Base-by-base conservation (phyloP, 768 basidiomycete genomes). In the Russula emetica region DNA sequence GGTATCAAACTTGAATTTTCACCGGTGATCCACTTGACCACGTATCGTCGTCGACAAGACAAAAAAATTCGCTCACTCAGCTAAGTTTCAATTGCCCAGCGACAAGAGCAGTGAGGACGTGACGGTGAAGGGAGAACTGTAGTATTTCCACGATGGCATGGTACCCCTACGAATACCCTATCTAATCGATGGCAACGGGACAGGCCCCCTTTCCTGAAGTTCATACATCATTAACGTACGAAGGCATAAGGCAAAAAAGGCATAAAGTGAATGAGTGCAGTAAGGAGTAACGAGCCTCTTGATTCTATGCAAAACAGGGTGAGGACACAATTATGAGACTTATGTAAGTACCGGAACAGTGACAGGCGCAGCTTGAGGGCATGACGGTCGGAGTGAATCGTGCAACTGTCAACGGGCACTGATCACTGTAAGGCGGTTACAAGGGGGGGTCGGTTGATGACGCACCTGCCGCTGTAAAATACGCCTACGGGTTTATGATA, bases 171-270 rank as follows among this genome's bases (percentile, higher is more conserved):
- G 28, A 18, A 49, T 24, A n/a, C 55, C 61, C 45, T 10, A 45
- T 45, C 44, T 5, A 49, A 18, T 24, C 32, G n/a, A 40, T 55
- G 45, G 16, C 40, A 44, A 26, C 20, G 8, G 30, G 3, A 34
- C 45, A 40, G 32, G 3, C 47, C 40, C 55, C 22, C n/a, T 28
- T 38, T 5, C 42, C 47, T 52, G 53, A 18, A 24, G 40, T 7
- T 58, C 51, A 45, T 53, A 53, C 51, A 54, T 63, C 62, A 58
- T 64, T 44, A 53, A 4, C 58, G 52, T 64, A 60, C 32, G 24
- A 24, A 34, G 44, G 34, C 53, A 52, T 57, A 38, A 58, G 24
- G 5, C 18, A 44, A 54, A 24, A 16, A 59, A 58, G 45, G 45
- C 61, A 63, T 53, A 45, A 51, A 30, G 47, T 50, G 16, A 62